Base-by-base conservation (phyloP, 2,329 filamentous ascomycete species). In the Fusarium tupiense region DNA sequence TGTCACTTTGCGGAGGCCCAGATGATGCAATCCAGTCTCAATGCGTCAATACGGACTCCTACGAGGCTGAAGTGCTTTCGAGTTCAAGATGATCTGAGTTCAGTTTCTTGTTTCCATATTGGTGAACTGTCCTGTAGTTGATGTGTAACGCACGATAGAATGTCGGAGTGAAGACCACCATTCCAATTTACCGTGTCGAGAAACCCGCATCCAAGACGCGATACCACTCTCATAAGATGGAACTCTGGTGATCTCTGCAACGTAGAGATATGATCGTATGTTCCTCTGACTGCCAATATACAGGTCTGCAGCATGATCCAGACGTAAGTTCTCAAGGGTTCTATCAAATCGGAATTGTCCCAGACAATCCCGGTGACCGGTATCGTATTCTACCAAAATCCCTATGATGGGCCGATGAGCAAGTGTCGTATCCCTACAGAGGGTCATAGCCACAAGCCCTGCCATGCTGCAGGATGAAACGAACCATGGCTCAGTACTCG, bases 361-460 rank as follows among this genome's bases (percentile, higher is more conserved):
- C 26, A 47, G 7, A 29, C 44, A 47, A 1, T 47, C 44, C 44
- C 44, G 19, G 13, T 29, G 26, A 16, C 19, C 44, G 26, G 1
- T 5, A 5, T 47, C 26, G 4, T 47, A 29, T 0, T 47, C 19
- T 47, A 47, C 1, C 19, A 29, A 8, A 11, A 22, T 0, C 0
- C 44, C 26, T 0, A 47, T 47, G 9, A 47, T 29, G 4, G 44
- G 44, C 3, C 44, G 44, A 22, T 47, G 13, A 47, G 26, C 19
- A 22, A 47, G 19, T 5, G 19, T 11, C 4, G 13, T 29, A 11
- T 16, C 19, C 13, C 44, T 29, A 1, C 19, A 47, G 24, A 47
- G 19, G 0, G 13, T 29, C 2, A 22, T 29, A 22, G 3, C 4
- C 26, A 29, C 3, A 47, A 47, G 26, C 13, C 19, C 26, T 47